Evolutionary conservation across 805 yeast genomes (phyloP), one percentile per base, ranked within the genome.

Genomic region (Metschnikowia lochheadii): DNA sequence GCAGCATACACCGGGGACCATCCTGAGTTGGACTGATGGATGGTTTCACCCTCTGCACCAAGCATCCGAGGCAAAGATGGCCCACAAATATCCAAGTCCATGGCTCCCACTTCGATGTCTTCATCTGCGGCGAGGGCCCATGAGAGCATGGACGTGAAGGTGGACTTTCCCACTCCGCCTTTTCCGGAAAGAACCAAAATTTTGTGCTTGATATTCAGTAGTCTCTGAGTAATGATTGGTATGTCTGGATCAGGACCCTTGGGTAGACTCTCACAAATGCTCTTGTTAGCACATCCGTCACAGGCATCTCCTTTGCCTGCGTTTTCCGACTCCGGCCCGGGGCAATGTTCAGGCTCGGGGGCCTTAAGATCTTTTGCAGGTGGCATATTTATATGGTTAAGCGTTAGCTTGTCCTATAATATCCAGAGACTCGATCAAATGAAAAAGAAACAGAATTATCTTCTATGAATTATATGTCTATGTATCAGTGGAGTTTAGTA

Each of bases 81-180:
- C 0, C 99, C 99, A 69, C 99, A 94, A 35, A 94, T 89, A 71
- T 94, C 99, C 49, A 94, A 72, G 68, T 94, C 99, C 94, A 94
- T 88, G 35, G 96, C 92, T 2, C 98, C 99, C 10, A 94, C 85
- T 64, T 94, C 98, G 26, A 85, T 63, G 36, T 81, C 85, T 50
- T 81, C 86, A 53, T 78, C 82, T 0, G 90, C 85, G 2, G 98
- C 91, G 37, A 94, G 69, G 0, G 97, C 97, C 97, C 97, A 94
- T 17, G 96, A 83, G n/a, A 94, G 76, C 94, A 94, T 87, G 3
- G 96, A 81, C 0, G 98, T 87, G 65, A 94, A 92, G 0, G 99
- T 94, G 0, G 97, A 89, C 66, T 94, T 94, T 0, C 99, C 99
- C 1, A 94, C 99, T 11, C 99, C 99, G 14, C 97, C 95, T 67